Percentiles rank a stretch among this genome's conserved stretches.
phyloP scores from a whole-genome alignment of 1,284 basidiomycete genomes.

The Pyrrhoderma lamaoense region DNA sequence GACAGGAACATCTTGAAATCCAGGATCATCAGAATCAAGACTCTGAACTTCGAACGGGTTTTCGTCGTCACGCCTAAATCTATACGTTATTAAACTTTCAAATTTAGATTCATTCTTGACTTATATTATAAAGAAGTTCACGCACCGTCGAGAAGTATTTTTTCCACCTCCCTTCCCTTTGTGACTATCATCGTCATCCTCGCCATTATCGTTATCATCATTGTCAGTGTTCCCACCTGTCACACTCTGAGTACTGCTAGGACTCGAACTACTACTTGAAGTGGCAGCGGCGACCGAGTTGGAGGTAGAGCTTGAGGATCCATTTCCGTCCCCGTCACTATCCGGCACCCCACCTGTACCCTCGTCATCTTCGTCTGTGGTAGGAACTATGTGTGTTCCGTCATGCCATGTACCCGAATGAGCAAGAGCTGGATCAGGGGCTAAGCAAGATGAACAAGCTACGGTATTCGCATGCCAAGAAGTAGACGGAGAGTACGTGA shows the following conservation, averaged over 20 bases:
- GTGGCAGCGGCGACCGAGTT: neutral
- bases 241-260: neutral
- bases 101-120: neutral
- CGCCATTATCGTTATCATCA: conserved; percentile 15
- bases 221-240: neutral
- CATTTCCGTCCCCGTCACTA: conserved; percentile 7
- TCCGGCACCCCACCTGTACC: conserved; percentile 3
- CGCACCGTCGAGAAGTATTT: conserved; percentile 9
- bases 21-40: conserved; percentile 32
- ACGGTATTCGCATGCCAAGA: conserved; percentile 34
- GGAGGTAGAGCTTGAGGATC: neutral
- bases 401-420: conserved; percentile 36
- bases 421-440: conserved; percentile 27
- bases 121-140: neutral
- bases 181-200: conserved; percentile 19
- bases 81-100: neutral
- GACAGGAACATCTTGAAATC: conserved; percentile 33
- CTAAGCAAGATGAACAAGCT: conserved; percentile 31
- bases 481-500: conserved; percentile 34
- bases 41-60: conserved; percentile 25
- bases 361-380: conserved; percentile 26
- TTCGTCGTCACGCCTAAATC: conserved; percentile 13
- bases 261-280: neutral
- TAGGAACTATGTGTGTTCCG: conserved; percentile 31
- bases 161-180: conserved; percentile 19